Evolutionary conservation across 2,329 filamentous ascomycete species (phyloP), one percentile per base, ranked within the genome.

Genomic region (Torrubiellomyces zombiae): DNA sequence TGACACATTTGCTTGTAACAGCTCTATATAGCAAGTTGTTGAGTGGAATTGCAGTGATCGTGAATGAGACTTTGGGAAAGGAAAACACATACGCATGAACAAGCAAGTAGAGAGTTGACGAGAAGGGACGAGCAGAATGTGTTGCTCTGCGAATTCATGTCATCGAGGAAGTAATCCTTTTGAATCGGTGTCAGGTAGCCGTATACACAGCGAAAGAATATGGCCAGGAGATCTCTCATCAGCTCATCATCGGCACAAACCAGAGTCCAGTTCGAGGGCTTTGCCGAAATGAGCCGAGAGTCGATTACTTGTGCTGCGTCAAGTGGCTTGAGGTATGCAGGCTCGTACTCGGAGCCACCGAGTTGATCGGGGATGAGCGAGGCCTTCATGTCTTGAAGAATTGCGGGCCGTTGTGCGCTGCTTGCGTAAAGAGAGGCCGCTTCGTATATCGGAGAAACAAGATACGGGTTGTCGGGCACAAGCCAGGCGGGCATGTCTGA

Each of bases 91-190:
- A 50, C 48, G 26, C 40, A 49, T 28, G 44, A 42, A 10, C 37
- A 19, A 8, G 45, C 45, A 11, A 53, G 36, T 4, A 50, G 21
- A 9, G 40, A 38, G 20, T 53, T 53, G 24, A 51, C 47, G 11
- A 54, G 38, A 3, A 53, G 31, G 14, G 37, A 24, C 1, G 49
- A 50, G 28, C 51, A 53, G 32, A 46, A 50, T 3, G 39, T 36
- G 2, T 28, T 21, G 6, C 34, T 32, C 8, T 34, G 38, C 1
- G 32, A 29, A 7, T 32, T 37, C 46, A 54, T 47, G 17, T 52
- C 49, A 17, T 48, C 33, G 2, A 53, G 34, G 20, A 53, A 51
- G 9, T 35, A 42, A 20, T 48, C 45, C 30, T 49, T 51, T 10
- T 52, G 46, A 20, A 53, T 45, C 5, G 34, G 29, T 1, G 41